Conservation (phyloP, 2,329 filamentous ascomycete genomes). For the Lecanicillium sp. region DNA sequence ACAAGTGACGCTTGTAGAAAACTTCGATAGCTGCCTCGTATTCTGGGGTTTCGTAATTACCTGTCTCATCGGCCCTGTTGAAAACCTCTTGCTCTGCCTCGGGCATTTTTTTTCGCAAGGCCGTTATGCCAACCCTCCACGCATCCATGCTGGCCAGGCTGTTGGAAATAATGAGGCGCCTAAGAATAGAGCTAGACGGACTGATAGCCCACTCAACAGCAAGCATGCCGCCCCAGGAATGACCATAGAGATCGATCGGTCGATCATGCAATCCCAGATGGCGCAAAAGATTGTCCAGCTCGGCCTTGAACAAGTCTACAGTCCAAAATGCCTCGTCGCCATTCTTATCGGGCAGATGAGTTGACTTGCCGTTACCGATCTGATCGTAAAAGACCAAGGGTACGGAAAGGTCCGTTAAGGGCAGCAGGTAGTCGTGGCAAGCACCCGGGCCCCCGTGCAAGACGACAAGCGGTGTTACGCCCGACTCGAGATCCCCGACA, state of each 20-base stretch:
- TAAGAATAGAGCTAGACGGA: slow-evolving; percentile 20
- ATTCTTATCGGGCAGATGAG: no score
- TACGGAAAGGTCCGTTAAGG: no score
- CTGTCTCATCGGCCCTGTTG: slow-evolving; percentile 20
- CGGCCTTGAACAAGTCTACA: no score
- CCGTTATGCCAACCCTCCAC: slow-evolving; percentile 17
- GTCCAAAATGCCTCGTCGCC: no score
- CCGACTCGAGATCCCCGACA: no score
- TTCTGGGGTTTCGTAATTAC: slow-evolving; percentile 24
- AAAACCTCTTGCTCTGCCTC: slow-evolving; percentile 19
- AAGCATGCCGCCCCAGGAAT: slow-evolving; percentile 50
- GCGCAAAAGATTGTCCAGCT: slow-evolving; percentile 38
- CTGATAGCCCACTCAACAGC: slow-evolving; percentile 35
- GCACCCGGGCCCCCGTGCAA: no score
- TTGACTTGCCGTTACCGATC: no score
- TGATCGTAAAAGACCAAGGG: no score
- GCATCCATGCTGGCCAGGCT: slow-evolving; percentile 26
- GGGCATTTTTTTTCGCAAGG: slow-evolving; percentile 18
- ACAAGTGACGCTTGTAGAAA: slow-evolving; percentile 27
- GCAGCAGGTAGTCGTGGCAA: no score
- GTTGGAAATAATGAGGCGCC: slow-evolving; percentile 24
- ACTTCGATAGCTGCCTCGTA: slow-evolving; percentile 27
- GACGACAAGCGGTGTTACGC: no score
- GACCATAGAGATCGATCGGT: slow-evolving; percentile 39
- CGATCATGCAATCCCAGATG: slow-evolving; percentile 31